A percentile compares a stretch with the other conserved stretches of the same genome.
phyloP scores from a whole-genome alignment of 805 yeast genomes.

The Hanseniaspora meyeri region DNA sequence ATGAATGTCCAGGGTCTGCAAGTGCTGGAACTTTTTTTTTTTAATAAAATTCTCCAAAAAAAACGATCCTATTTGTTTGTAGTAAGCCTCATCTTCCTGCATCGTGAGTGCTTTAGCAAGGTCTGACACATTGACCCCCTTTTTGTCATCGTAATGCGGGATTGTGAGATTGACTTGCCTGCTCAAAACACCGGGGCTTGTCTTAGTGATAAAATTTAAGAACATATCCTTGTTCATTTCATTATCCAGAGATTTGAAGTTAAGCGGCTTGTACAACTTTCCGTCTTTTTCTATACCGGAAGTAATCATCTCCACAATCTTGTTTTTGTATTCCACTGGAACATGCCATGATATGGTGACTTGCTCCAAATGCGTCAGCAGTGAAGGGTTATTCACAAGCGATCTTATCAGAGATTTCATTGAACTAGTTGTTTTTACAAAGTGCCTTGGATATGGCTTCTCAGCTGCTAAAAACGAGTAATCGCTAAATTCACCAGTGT shows the following conservation, averaged over 20 bases:
- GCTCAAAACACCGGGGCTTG: neutral
- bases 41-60: neutral
- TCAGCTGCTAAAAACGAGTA: neutral
- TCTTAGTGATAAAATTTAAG: neutral
- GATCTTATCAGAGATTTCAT: neutral
- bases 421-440: neutral
- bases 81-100: neutral
- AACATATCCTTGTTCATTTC: slow-evolving; percentile 6
- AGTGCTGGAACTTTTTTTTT: neutral
- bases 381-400: neutral
- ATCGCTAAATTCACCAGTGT: neutral
- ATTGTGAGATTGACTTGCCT: neutral
- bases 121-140: neutral
- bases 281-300: neutral
- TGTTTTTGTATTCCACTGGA: neutral
- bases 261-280: neutral
- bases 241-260: slow-evolving; percentile 6
- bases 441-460: neutral
- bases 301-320: neutral
- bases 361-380: neutral
- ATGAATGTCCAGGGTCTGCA: slow-evolving; percentile 8
- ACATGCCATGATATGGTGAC: slow-evolving; percentile 9
- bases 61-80: neutral
- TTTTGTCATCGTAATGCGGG: neutral
- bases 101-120: neutral